Evolutionary conservation across 768 basidiomycete species (phyloP).

Genomic region (Termitomyces sp.): DNA sequence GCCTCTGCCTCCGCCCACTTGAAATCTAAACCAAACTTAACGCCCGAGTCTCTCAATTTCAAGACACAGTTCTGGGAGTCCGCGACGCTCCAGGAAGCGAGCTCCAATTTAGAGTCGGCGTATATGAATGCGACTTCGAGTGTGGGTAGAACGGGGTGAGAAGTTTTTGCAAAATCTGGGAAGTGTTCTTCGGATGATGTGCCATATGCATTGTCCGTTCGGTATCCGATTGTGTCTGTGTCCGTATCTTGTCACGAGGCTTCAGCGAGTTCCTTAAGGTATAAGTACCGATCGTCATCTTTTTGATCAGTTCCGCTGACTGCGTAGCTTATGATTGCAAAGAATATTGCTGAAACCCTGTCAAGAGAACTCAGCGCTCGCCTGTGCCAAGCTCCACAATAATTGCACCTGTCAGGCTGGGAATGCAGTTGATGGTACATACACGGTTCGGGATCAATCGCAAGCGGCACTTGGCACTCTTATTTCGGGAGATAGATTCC

Average conservation of each 20-base stretch:
- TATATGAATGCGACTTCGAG: slow-evolving; percentile 4
- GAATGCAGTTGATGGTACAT: too few relatives aligned
- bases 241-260: too few relatives aligned
- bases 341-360: neutral
- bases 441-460: neutral
- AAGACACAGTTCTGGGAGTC: slow-evolving; percentile 40
- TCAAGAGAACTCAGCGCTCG: neutral
- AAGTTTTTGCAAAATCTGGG: slow-evolving; percentile 9
- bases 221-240: neutral
- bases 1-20: neutral
- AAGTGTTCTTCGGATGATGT: slow-evolving; percentile 5
- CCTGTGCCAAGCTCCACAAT: too few relatives aligned
- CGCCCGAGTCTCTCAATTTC: slow-evolving; percentile 27
- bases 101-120: neutral
- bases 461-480: neutral
- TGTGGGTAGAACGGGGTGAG: slow-evolving; percentile 12
- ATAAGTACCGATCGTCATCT: too few relatives aligned
- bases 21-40: slow-evolving; percentile 20
- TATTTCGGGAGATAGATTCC: neutral
- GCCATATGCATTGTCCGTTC: too few relatives aligned
- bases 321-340: too few relatives aligned
- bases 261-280: neutral
- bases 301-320: too few relatives aligned
- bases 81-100: slow-evolving; percentile 25
- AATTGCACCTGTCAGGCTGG: neutral